Conservation (phyloP, 805 yeast genomes). For the Metschnikowia vanudenii region DNA sequence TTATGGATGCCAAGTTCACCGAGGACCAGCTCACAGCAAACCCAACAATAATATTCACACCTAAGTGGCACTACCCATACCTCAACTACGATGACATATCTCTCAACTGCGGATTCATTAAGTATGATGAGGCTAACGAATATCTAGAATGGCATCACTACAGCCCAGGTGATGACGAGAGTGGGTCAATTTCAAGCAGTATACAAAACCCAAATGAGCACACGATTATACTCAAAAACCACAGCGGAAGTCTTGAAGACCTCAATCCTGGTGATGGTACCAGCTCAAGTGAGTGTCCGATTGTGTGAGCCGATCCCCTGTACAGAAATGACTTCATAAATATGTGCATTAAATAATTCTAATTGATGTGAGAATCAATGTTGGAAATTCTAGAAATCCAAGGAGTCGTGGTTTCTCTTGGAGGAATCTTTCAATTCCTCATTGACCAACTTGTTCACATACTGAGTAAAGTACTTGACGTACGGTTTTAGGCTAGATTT, state of each 20-base stretch:
- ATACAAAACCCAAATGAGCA: conserved; percentile 20
- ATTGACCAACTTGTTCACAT: conserved; percentile 55
- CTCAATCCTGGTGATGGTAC: conserved; percentile 8
- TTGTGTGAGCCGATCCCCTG: not conserved
- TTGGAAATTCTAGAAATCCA: conserved; percentile 27
- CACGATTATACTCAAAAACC: conserved; percentile 37
- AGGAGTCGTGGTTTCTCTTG: conserved; percentile 28
- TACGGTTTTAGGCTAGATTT: conserved; percentile 71
- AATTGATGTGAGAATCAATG: conserved; percentile 15
- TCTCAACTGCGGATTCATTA: conserved; percentile 56
- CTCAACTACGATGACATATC: conserved; percentile 47
- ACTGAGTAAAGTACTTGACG: conserved; percentile 61
- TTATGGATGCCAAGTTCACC: conserved; percentile 14
- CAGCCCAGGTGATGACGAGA: conserved; percentile 18
- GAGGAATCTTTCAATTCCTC: conserved; percentile 46
- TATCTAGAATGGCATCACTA: conserved; percentile 72
- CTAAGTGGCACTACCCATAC: conserved; percentile 65
- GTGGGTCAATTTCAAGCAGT: conserved; percentile 9
- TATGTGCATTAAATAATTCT: conserved; percentile 12
- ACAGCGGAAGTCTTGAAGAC: conserved; percentile 36
- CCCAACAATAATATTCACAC: conserved; percentile 67
- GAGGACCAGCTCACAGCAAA: not conserved
- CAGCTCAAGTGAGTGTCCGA: conserved; percentile 5
- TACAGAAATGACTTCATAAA: not conserved
- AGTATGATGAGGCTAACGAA: conserved; percentile 50